Percentiles rank a stretch among this genome's conserved stretches.
These are phyloP conservation scores for Xylariales sp. DNA, from an alignment of 2,329 filamentous ascomycete genomes.

Conservation along the genomic window DNA sequence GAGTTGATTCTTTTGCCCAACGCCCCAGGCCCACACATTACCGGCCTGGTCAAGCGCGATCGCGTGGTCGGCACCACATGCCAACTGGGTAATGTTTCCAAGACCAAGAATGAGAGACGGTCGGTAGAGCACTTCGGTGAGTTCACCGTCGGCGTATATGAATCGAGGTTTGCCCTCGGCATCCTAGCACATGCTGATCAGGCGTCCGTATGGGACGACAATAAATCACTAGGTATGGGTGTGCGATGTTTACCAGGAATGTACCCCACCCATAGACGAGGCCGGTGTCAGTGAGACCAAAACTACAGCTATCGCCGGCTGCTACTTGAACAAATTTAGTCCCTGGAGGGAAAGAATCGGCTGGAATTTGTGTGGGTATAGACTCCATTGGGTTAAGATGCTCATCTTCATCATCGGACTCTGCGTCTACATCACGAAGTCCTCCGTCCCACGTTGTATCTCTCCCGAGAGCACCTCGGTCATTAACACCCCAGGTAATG, in stretches of 20 bases:
- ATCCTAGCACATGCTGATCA: neutral
- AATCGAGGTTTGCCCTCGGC: neutral
- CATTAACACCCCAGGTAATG: conserved; percentile 64
- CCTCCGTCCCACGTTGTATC: conserved; percentile 25
- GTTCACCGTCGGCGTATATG: neutral
- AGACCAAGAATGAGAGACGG: neutral
- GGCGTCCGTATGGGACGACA: no score
- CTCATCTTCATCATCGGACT: conserved; percentile 46
- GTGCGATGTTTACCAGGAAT: conserved; percentile 62
- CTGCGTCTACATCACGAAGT: conserved; percentile 24
- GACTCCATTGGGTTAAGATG: conserved; percentile 68
- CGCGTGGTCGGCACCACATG: neutral
- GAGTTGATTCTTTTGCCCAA: conserved; percentile 2
- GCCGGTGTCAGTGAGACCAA: conserved; percentile 71
- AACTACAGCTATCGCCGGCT: conserved; percentile 70
- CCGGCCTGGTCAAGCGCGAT: neutral
- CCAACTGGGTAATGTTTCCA: neutral
- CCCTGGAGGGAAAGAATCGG: conserved; percentile 63
- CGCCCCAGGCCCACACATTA: conserved; percentile 6
- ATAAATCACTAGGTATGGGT: conserved; percentile 37
- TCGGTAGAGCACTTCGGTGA: neutral
- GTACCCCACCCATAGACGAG: conserved; percentile 75
- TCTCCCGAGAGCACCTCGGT: conserved; percentile 61
- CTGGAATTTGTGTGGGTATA: conserved; percentile 45
- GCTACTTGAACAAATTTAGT: conserved; percentile 68